These are phyloP conservation scores for Tolypocladium cylindrosporum DNA, from an alignment of 2,329 filamentous ascomycete genomes.

Conservation along the genomic window DNA sequence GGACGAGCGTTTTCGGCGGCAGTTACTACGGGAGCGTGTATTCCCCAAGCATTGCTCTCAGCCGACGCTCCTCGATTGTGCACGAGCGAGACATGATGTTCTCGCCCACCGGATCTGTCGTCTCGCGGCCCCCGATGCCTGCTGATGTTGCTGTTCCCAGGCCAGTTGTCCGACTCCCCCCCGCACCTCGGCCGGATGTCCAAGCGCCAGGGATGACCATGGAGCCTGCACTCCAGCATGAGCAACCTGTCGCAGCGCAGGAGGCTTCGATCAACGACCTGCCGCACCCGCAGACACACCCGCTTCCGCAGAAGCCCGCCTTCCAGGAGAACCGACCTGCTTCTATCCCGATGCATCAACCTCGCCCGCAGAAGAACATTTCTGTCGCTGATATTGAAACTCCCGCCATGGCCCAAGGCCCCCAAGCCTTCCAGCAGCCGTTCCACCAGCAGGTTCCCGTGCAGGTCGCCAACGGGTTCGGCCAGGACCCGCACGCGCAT, in stretches of 20 bases:
- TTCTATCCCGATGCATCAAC: constrained; percentile 75
- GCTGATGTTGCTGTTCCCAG: constrained; percentile 47
- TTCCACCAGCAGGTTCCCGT: constrained; percentile 92
- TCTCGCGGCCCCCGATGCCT: constrained; percentile 55
- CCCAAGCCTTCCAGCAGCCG: constrained; percentile 75
- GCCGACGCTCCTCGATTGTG: constrained; percentile 71
- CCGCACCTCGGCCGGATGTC: constrained; percentile 32
- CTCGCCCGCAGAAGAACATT: constrained; percentile 86
- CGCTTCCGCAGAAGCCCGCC: constrained; percentile 46
- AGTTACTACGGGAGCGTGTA: constrained; percentile 68
- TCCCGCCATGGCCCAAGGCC: constrained; percentile 49
- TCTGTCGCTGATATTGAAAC: constrained; percentile 90
- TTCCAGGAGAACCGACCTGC: constrained; percentile 45
- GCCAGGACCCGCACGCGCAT: constrained; percentile 54
- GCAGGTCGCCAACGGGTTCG: constrained; percentile 50
- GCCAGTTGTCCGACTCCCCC: constrained; percentile 77
- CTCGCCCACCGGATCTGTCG: constrained; percentile 70
- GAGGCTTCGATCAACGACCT: constrained; percentile 38
- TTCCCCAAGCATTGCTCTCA: constrained; percentile 79
- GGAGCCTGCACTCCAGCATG: constrained; percentile 9
- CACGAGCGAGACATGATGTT: constrained; percentile 62
- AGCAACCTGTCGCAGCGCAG: constrained; percentile 5
- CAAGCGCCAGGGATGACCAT: constrained; percentile 9
- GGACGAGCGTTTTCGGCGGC: constrained; percentile 71
- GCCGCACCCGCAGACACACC: constrained; percentile 47